Percentiles rank a stretch among this genome's conserved stretches.
Evolutionary conservation across 495 filamentous ascomycete genomes (phyloP).

Genomic region (Penicillium alfredii): DNA sequence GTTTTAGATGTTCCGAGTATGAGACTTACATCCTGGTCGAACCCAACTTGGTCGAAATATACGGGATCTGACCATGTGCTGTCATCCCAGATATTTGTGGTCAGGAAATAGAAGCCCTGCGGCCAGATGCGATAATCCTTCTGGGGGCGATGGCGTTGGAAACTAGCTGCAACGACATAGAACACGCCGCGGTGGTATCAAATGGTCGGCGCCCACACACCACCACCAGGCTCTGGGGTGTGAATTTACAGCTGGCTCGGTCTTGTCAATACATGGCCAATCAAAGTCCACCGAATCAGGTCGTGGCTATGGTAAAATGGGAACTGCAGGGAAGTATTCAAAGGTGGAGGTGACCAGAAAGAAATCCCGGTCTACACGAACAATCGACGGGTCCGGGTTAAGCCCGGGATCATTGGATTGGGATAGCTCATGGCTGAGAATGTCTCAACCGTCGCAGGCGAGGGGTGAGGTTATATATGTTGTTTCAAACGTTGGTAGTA

Average conservation of each 20-base stretch:
- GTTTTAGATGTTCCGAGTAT: neutral
- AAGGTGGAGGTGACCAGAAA: slow-evolving; percentile 44
- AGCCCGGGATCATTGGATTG: slow-evolving; percentile 37
- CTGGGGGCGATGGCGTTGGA: slow-evolving; percentile 38
- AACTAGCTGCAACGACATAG: slow-evolving; percentile 39
- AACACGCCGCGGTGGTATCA: slow-evolving; percentile 33
- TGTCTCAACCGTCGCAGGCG: too few species aligned
- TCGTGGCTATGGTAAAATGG: slow-evolving; percentile 45
- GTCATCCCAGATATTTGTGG: slow-evolving; percentile 42
- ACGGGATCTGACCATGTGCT: slow-evolving; percentile 43
- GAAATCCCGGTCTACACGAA: slow-evolving; percentile 33
- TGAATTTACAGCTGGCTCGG: slow-evolving; percentile 58
- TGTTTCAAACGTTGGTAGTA: neutral
- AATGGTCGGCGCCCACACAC: slow-evolving; percentile 42
- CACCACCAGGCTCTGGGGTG: slow-evolving; percentile 43
- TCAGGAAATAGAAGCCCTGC: slow-evolving; percentile 43
- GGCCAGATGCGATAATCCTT: slow-evolving; percentile 41
- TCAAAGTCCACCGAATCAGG: slow-evolving; percentile 40
- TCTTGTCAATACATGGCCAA: slow-evolving; percentile 53
- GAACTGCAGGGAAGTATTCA: slow-evolving; percentile 42
- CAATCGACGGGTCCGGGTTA: slow-evolving; percentile 41
- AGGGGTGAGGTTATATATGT: too few species aligned
- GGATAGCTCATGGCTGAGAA: slow-evolving; percentile 10
- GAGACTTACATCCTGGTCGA: slow-evolving; percentile 41
- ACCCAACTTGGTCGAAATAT: slow-evolving; percentile 44